Evolutionary conservation across 306 rosid genomes (phyloP).

Genomic region (Begonia peltatifolia): DNA sequence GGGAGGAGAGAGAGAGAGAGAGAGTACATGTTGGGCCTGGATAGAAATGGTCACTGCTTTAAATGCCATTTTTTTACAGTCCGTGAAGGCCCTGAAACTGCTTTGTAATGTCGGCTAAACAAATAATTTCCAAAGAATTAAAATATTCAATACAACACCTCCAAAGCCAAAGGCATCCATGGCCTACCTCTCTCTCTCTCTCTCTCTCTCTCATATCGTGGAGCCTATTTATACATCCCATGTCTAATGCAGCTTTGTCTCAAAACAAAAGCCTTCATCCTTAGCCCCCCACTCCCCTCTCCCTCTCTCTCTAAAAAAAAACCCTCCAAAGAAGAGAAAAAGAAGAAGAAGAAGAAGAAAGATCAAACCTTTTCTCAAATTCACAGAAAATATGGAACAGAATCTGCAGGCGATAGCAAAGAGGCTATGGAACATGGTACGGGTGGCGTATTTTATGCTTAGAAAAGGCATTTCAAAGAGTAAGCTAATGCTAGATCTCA

Average conservation of each 20-base stretch:
- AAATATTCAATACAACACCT: too few species aligned
- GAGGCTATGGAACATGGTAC: constrained; percentile 51
- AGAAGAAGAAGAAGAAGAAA: neutral
- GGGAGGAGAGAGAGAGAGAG: too few species aligned
- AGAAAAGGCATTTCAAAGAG: constrained; percentile 34
- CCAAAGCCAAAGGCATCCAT: neutral
- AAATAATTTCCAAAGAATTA: too few species aligned
- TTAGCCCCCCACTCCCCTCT: constrained; percentile 10
- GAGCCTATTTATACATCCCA: constrained; percentile 13
- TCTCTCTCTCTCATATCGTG: constrained; percentile 1
- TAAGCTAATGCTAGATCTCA: constrained; percentile 9
- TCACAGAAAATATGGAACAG: constrained; percentile 20
- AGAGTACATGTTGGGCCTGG: too few species aligned
- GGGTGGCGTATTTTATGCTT: constrained; percentile 48
- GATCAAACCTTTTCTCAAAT: neutral
- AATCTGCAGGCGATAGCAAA: constrained; percentile 20
- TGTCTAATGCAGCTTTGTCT: constrained; percentile 2
- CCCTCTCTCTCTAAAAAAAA: neutral
- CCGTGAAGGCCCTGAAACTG: neutral
- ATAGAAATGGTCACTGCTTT: too few species aligned
- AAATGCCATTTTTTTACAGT: too few species aligned
- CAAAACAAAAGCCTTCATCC: neutral
- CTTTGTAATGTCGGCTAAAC: too few species aligned
- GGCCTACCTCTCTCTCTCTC: neutral
- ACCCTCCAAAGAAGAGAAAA: neutral